These are phyloP conservation scores for Parietaria judaica DNA, from an alignment of 306 rosid species.

Conservation along the genomic window DNA sequence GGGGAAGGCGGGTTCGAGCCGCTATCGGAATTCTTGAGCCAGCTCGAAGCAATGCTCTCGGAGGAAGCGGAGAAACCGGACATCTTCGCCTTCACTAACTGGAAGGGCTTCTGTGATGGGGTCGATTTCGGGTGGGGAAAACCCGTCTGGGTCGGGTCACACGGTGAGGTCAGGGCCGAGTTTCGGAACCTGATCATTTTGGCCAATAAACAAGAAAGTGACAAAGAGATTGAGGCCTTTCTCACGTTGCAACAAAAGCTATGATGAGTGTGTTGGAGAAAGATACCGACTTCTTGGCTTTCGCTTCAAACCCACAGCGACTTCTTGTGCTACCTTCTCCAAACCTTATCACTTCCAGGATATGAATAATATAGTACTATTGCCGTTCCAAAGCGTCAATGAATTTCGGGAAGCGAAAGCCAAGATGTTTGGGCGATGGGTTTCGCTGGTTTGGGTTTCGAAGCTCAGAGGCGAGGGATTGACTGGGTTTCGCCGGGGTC, in stretches of 20 bases:
- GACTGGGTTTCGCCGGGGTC: too few species aligned
- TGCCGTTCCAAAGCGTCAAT: too few species aligned
- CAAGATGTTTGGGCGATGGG: too few species aligned
- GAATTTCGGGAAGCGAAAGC: too few species aligned
- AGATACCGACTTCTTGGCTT: slow-evolving; percentile 29
- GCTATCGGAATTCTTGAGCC: slow-evolving; percentile 21
- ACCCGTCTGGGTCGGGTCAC: slow-evolving; percentile 45
- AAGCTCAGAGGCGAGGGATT: too few species aligned
- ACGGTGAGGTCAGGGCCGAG: slow-evolving; percentile 34
- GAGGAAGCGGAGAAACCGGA: slow-evolving; percentile 5
- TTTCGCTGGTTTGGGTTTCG: too few species aligned
- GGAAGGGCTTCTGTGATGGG: slow-evolving; percentile 28
- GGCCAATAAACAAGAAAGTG: slow-evolving; percentile 19
- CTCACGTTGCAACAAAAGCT: slow-evolving; percentile 34
- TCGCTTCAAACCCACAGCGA: slow-evolving; percentile 14
- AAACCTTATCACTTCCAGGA: neutral
- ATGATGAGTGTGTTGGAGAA: slow-evolving; percentile 25
- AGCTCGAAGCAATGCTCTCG: slow-evolving; percentile 17
- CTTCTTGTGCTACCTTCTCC: too few species aligned
- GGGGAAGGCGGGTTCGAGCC: slow-evolving; percentile 23
- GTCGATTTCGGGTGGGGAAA: slow-evolving; percentile 50
- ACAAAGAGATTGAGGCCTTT: slow-evolving; percentile 41
- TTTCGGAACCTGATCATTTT: slow-evolving; percentile 27
- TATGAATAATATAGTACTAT: too few species aligned
- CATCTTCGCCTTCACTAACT: slow-evolving; percentile 31